These are phyloP conservation scores for Herpotrichia juniperi DNA, from an alignment of 2,329 filamentous ascomycete genomes.

Conservation along the genomic window DNA sequence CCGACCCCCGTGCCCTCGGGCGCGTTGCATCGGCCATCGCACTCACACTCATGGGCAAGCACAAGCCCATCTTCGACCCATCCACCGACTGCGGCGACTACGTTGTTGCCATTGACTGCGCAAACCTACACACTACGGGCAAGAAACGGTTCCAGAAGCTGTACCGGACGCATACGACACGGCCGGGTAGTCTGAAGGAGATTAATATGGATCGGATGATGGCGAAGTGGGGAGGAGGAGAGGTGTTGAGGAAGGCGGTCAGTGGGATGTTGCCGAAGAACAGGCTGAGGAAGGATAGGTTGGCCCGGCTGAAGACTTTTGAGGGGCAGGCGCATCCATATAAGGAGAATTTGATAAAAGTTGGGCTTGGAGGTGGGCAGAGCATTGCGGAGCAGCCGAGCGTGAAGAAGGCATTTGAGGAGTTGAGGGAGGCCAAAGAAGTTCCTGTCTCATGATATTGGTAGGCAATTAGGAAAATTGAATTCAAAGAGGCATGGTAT, in stretches of 20 bases:
- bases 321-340: constrained; percentile 94
- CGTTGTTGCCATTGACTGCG: constrained; percentile 90
- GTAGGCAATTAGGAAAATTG: not conserved
- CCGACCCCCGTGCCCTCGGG: constrained; percentile 77
- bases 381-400: constrained; percentile 42
- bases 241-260: constrained; percentile 90
- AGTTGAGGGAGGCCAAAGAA: constrained; percentile 19
- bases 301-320: constrained; percentile 92
- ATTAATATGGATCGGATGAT: constrained; percentile 97
- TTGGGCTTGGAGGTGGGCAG: constrained; percentile 54
- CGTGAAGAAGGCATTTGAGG: constrained; percentile 45
- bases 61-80: constrained; percentile 97
- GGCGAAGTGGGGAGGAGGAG: constrained; percentile 89
- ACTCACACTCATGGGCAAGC: constrained; percentile 91
- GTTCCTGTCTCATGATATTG: constrained; percentile 25
- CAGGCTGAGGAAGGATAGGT: constrained; percentile 81
- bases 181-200: constrained; percentile 82
- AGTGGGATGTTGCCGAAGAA: constrained; percentile 99
- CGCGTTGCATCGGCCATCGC: constrained; percentile 89
- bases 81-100: constrained; percentile 99
- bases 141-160: constrained; percentile 93
- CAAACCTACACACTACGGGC: constrained; percentile 84
- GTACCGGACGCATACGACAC: constrained; percentile 93
- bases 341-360: constrained; percentile 81
- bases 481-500: not conserved